These are phyloP conservation scores for Camelina neglecta DNA, from an alignment of 345 rosid species.

Conservation along the genomic window DNA sequence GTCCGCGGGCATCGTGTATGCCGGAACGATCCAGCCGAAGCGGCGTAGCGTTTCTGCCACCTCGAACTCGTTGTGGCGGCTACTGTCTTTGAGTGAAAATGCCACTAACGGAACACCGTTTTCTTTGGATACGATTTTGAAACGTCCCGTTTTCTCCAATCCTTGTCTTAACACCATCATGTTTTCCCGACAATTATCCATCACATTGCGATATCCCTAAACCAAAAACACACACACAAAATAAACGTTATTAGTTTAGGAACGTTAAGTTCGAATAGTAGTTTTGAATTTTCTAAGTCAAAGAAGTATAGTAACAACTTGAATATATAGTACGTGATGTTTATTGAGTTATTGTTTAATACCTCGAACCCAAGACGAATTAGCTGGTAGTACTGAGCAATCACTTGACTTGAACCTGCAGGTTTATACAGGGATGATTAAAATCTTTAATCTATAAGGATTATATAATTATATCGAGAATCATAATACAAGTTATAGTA, in stretches of 20 bases:
- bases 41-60: conserved; percentile 45
- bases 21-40: conserved; percentile 89
- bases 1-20: conserved; percentile 88
- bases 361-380: conserved; percentile 55
- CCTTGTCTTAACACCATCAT: conserved; percentile 67
- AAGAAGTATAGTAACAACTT: no score
- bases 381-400: conserved; percentile 62
- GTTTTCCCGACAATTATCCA: conserved; percentile 74
- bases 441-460: not conserved
- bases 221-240: not conserved
- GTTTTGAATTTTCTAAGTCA: no score
- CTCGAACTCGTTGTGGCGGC: conserved; percentile 63
- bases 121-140: conserved; percentile 73
- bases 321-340: no score
- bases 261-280: no score
- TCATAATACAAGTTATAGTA: not conserved
- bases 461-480: not conserved
- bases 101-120: conserved; percentile 78
- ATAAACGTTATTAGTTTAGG: no score
- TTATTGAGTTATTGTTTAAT: not conserved
- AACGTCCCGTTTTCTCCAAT: conserved; percentile 63
- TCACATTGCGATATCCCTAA: conserved; percentile 51
- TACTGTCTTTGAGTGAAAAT: conserved; percentile 67
- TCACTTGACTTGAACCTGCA: conserved; percentile 48
- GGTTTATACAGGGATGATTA: conserved; percentile 20